Evolutionary conservation across 768 basidiomycete species (phyloP).

Genomic region (Lactarius sp.): DNA sequence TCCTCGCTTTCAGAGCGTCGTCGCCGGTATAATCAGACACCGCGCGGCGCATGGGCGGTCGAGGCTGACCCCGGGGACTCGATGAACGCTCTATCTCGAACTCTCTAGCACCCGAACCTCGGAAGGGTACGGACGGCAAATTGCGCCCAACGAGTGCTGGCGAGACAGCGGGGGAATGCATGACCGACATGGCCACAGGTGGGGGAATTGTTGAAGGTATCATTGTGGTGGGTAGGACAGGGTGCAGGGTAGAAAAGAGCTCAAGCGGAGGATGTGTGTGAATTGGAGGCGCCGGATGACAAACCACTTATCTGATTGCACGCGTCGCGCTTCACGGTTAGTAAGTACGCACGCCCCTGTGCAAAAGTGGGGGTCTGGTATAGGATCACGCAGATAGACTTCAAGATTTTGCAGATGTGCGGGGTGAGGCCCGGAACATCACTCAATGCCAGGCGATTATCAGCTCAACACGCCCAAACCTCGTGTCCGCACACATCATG

Average conservation of each 20-base stretch:
- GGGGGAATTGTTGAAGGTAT: constrained; percentile 19
- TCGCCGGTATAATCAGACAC: constrained; percentile 49
- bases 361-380: constrained; percentile 1
- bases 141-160: constrained; percentile 19
- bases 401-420: background rate
- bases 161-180: constrained; percentile 25
- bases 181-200: constrained; percentile 1
- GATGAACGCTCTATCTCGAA: constrained; percentile 58
- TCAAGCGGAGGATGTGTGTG: background rate
- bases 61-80: constrained; percentile 24
- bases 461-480: constrained; percentile 20
- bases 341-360: background rate
- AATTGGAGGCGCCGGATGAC: constrained; percentile 12
- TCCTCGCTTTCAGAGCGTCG: constrained; percentile 44
- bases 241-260: constrained; percentile 15
- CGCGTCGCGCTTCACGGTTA: background rate
- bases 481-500: constrained; percentile 9
- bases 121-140: constrained; percentile 32
- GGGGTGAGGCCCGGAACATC: background rate
- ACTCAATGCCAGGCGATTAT: constrained; percentile 10
- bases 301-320: constrained; percentile 18
- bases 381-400: background rate
- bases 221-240: constrained; percentile 16
- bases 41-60: constrained; percentile 27
- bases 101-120: constrained; percentile 41